These are phyloP conservation scores for Neurospora sp. DNA, from an alignment of 495 filamentous ascomycete species.

Conservation along the genomic window DNA sequence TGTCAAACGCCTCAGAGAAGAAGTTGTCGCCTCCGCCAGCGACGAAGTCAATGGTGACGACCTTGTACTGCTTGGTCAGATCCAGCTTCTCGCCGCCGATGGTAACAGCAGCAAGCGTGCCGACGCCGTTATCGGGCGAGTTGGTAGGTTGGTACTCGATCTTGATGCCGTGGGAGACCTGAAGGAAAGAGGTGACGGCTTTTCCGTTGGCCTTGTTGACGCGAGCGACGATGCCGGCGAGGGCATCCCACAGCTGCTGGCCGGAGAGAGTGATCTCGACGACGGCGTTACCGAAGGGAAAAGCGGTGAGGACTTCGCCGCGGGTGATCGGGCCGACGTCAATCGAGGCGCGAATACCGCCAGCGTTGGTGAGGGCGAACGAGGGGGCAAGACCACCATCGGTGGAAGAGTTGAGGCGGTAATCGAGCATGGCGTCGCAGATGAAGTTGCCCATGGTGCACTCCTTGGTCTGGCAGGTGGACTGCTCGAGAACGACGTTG, in stretches of 20 bases:
- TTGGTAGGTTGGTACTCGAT: constrained; percentile 35
- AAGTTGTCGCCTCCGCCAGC: constrained; percentile 48
- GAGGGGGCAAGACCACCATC: constrained; percentile 16
- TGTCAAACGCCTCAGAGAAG: constrained; percentile 22
- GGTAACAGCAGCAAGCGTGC: constrained; percentile 29
- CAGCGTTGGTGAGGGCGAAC: constrained; percentile 46
- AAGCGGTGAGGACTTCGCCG: constrained; percentile 44
- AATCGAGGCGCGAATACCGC: constrained; percentile 48
- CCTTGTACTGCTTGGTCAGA: constrained; percentile 27
- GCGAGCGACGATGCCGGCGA: constrained; percentile 38
- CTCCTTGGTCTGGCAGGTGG: constrained; percentile 39
- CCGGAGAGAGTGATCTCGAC: constrained; percentile 38
- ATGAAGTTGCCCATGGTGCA: constrained; percentile 45
- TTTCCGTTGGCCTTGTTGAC: constrained; percentile 38
- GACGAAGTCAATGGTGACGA: constrained; percentile 47
- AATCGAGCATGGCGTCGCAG: constrained; percentile 42
- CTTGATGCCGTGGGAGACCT: constrained; percentile 38
- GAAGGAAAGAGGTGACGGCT: constrained; percentile 40
- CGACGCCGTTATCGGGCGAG: constrained; percentile 12
- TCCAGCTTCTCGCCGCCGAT: constrained; percentile 33
- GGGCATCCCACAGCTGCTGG: constrained; percentile 35
- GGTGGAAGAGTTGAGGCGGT: constrained; percentile 30
- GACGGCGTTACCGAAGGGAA: constrained; percentile 48
- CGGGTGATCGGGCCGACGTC: constrained; percentile 41
- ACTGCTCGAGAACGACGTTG: constrained; percentile 38